phyloP scores from a whole-genome alignment of 2,329 filamentous ascomycete genomes.

The Dactylonectria estremocensis region DNA sequence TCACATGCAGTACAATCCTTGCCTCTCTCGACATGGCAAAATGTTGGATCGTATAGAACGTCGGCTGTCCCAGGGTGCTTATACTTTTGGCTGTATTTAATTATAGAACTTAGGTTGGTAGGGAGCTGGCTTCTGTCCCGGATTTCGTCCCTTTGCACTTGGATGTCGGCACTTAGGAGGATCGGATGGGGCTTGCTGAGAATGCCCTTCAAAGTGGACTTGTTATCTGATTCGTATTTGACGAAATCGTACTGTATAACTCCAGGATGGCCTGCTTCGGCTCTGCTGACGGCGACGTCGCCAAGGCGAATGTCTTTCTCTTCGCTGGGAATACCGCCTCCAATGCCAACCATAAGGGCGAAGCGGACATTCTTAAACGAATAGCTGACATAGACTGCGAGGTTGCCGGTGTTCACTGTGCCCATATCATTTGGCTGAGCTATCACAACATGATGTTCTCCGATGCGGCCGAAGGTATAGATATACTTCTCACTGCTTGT shows the following conservation, averaged over 20 bases:
- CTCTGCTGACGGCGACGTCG: constrained; percentile 4
- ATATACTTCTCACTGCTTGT: not conserved
- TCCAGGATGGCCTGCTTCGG: not conserved
- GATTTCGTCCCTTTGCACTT: not conserved
- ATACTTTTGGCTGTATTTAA: not conserved
- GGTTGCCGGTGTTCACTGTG: not conserved
- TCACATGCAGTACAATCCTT: not conserved
- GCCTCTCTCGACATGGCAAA: not conserved
- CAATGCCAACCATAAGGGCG: constrained; percentile 8
- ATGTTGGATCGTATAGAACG: not conserved
- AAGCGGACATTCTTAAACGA: not conserved
- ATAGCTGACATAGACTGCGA: not conserved
- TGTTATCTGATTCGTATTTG: not conserved
- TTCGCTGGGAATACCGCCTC: not conserved
- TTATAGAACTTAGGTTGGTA: not conserved
- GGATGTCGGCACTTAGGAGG: not conserved
- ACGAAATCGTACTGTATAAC: constrained; percentile 6
- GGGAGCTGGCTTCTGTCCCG: not conserved
- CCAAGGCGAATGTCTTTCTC: constrained; percentile 6
- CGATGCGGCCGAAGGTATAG: not conserved
- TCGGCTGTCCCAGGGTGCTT: constrained; percentile 1
- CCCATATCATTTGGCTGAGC: constrained; percentile 3
- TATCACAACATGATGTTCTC: constrained; percentile 1
- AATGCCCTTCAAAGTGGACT: not conserved
- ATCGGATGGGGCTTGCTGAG: not conserved